phyloP scores from a whole-genome alignment of 1,284 basidiomycete genomes.

The Phylloporus sp. region DNA sequence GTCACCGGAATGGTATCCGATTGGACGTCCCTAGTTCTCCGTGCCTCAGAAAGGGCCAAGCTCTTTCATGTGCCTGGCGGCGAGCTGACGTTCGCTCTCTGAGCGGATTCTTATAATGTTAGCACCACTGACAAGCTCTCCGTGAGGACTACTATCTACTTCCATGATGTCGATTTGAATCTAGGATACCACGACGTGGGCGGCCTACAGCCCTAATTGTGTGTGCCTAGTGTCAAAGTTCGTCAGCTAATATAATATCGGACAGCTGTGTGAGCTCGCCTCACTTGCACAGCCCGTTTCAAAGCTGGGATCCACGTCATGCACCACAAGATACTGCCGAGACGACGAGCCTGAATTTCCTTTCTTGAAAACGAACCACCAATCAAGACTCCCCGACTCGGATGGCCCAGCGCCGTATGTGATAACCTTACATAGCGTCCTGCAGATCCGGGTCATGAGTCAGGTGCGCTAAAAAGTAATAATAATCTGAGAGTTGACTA shows the following conservation, averaged over 20 bases:
- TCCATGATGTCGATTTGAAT: not conserved
- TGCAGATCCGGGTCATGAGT: not conserved
- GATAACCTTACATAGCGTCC: not conserved
- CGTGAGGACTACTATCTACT: not conserved
- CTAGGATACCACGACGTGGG: not conserved
- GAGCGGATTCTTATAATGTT: not conserved
- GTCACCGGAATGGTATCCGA: not conserved
- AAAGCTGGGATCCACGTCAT: not conserved
- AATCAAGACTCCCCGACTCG: not conserved
- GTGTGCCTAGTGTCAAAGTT: not conserved
- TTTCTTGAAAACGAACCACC: not conserved
- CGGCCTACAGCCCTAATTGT: not conserved
- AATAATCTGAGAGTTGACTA: not conserved
- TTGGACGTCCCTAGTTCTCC: not conserved
- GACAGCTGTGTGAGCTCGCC: not conserved
- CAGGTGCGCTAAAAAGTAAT: not conserved
- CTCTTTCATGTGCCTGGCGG: not conserved
- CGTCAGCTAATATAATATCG: not conserved
- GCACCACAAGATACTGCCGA: not conserved
- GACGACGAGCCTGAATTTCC: not conserved
- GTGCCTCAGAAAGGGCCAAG: not conserved
- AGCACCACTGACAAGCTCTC: not conserved
- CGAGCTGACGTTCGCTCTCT: not conserved
- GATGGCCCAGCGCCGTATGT: not conserved
- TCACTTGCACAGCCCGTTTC: constrained; percentile 1